A percentile compares a stretch with the other conserved stretches of the same genome.
These are phyloP conservation scores for Yueomyces sp. DNA, from an alignment of 805 yeast species.

Conservation along the genomic window DNA sequence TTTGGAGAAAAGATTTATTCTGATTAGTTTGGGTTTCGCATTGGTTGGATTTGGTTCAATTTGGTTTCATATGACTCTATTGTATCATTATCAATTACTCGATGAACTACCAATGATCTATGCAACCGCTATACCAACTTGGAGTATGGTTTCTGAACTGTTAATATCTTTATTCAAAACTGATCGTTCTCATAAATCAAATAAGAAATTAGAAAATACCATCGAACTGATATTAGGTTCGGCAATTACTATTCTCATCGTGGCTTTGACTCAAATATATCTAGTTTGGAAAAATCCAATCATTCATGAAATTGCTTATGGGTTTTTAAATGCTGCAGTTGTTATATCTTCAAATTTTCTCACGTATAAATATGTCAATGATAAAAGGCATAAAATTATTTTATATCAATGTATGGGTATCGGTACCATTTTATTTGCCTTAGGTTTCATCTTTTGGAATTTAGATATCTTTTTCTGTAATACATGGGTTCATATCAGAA, in stretches of 20 bases:
- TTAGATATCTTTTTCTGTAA: constrained; percentile 72
- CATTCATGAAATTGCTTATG: constrained; percentile 81
- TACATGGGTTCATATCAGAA: constrained; percentile 42
- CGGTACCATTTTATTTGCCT: constrained; percentile 50
- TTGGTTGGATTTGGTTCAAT: constrained; percentile 89
- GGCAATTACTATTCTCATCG: constrained; percentile 40
- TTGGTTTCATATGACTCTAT: constrained; percentile 91
- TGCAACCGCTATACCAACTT: constrained; percentile 90
- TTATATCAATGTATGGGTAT: constrained; percentile 41
- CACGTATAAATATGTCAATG: constrained; percentile 39
- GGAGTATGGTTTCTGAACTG: constrained; percentile 61
- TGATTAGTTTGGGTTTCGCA: constrained; percentile 67
- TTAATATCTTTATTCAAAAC: neutral
- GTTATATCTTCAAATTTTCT: constrained; percentile 45
- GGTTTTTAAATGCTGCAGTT: constrained; percentile 58
- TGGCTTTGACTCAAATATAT: constrained; percentile 55
- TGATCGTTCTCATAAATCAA: neutral
- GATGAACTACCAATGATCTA: constrained; percentile 98
- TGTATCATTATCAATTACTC: constrained; percentile 76
- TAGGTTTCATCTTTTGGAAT: constrained; percentile 82
- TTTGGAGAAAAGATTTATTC: constrained; percentile 56
- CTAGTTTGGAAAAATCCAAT: constrained; percentile 68
- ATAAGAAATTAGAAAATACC: constrained; percentile 1
- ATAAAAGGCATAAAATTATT: constrained; percentile 31
- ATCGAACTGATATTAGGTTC: constrained; percentile 29